A percentile compares a stretch with the other conserved stretches of the same genome.
phyloP scores from a whole-genome alignment of 768 basidiomycete genomes.

The Leccinum incarnatum region DNA sequence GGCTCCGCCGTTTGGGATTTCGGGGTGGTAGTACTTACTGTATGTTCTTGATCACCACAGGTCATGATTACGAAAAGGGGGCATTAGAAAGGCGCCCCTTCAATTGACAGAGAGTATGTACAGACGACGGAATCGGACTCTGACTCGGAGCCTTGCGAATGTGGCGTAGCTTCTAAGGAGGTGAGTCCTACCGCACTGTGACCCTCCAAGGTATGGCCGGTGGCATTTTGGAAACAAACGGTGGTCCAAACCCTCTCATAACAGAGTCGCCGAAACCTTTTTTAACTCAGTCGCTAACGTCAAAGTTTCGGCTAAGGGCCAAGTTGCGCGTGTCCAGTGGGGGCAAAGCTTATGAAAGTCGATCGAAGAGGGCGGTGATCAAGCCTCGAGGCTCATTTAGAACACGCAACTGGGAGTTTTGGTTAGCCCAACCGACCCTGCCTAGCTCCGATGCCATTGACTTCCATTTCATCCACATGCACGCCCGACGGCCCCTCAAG shows the following conservation, averaged over 20 bases:
- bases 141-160: background rate
- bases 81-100: background rate
- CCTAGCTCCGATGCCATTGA: background rate
- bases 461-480: background rate
- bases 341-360: background rate
- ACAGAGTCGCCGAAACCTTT: background rate
- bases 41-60: background rate
- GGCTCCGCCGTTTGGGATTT: background rate
- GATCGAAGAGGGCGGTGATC: background rate
- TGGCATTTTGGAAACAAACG: background rate
- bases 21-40: background rate
- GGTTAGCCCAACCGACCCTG: background rate
- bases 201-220: background rate
- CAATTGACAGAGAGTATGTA: background rate
- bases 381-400: background rate
- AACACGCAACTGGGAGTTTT: background rate
- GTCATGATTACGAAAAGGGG: background rate
- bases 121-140: background rate
- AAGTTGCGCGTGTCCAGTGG: background rate
- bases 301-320: background rate
- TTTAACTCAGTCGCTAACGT: background rate
- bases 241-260: background rate
- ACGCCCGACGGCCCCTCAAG: background rate
- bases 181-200: background rate
- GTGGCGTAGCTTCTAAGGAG: background rate